phyloP scores from a whole-genome alignment of 306 rosid genomes.

The Mucuna pruriens region DNA sequence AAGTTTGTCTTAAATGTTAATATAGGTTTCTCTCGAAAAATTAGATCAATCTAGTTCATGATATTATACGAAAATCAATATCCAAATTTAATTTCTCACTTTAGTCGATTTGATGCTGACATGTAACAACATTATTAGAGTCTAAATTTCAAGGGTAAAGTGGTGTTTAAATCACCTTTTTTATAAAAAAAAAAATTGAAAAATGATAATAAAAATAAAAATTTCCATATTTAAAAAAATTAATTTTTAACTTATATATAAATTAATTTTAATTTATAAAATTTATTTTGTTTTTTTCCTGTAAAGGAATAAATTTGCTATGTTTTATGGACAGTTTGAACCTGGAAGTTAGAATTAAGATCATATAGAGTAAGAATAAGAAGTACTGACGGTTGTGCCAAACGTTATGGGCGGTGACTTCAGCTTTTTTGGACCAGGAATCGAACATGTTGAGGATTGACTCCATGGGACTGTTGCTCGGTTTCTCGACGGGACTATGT shows the following conservation, averaged over 20 bases:
- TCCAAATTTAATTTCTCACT: not conserved
- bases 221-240: too few species aligned
- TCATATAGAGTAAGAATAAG: not conserved
- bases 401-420: conserved; percentile 50
- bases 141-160: not conserved
- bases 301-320: too few species aligned
- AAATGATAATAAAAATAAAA: too few species aligned
- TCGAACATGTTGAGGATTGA: conserved; percentile 52
- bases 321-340: not conserved
- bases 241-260: too few species aligned
- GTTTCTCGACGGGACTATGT: conserved; percentile 36
- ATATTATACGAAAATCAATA: not conserved
- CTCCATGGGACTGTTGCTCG: conserved; percentile 50
- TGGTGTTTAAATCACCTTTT: too few species aligned
- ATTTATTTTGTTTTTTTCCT: too few species aligned
- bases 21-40: not conserved
- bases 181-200: too few species aligned
- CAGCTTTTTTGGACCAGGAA: conserved; percentile 56
- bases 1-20: not conserved
- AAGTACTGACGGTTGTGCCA: conserved; percentile 64
- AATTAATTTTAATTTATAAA: too few species aligned
- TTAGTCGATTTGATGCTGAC: not conserved
- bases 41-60: not conserved
- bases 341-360: not conserved
- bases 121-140: not conserved